These are phyloP conservation scores for Davidsoniella eucalypti DNA, from an alignment of 2,329 filamentous ascomycete genomes.

Conservation along the genomic window DNA sequence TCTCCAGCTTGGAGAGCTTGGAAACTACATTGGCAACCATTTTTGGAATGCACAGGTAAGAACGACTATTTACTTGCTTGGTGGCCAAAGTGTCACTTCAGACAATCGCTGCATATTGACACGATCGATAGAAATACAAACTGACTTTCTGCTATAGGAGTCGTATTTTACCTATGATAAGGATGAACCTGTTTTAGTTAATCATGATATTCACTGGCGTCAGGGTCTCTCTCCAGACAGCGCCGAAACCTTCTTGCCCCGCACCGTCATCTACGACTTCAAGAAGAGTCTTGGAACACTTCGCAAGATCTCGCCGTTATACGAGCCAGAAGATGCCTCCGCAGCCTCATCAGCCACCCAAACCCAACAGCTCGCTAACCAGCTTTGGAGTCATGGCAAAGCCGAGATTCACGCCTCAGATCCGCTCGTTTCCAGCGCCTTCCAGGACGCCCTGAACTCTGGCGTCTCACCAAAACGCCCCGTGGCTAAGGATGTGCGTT, in stretches of 20 bases:
- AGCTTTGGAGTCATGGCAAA: constrained; percentile 4
- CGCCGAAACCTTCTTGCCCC: constrained; percentile 77
- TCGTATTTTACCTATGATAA: constrained; percentile 86
- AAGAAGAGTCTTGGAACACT: constrained; percentile 87
- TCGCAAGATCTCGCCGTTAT: constrained; percentile 74
- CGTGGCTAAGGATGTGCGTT: constrained; percentile 57
- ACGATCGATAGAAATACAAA: too few relatives aligned
- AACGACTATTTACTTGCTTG: neutral
- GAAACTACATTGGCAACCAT: constrained; percentile 86
- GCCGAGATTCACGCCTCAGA: constrained; percentile 25
- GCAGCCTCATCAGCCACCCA: neutral
- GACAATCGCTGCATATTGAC: too few relatives aligned
- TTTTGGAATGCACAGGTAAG: constrained; percentile 89
- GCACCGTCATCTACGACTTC: constrained; percentile 84
- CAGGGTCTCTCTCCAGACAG: constrained; percentile 69
- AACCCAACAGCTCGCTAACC: neutral
- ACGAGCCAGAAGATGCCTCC: constrained; percentile 26
- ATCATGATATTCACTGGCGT: constrained; percentile 65
- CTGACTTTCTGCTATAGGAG: constrained; percentile 39
- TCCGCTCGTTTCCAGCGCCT: constrained; percentile 49
- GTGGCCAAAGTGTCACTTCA: neutral
- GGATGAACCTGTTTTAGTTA: constrained; percentile 19
- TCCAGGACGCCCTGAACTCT: constrained; percentile 63
- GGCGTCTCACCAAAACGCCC: constrained; percentile 49
- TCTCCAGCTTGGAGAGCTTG: constrained; percentile 79